Percentiles rank a stretch among this genome's conserved stretches.
phyloP scores from a whole-genome alignment of 176 grass and related monocot genomes.

The Cocos nucifera region DNA sequence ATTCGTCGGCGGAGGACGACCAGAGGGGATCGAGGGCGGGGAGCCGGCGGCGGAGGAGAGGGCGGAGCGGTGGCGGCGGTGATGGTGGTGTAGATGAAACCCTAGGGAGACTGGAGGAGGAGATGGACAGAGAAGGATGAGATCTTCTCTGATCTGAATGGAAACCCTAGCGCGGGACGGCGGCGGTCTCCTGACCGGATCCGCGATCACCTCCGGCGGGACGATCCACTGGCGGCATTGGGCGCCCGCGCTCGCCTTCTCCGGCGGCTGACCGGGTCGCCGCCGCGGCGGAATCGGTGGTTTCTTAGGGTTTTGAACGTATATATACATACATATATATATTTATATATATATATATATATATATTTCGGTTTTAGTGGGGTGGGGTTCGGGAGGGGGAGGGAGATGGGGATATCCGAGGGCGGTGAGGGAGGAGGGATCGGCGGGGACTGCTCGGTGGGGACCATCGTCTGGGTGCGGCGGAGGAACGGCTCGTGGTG shows the following conservation, averaged over 20 bases:
- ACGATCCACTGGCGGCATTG: background rate
- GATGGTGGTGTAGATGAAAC: background rate
- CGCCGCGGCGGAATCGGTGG: background rate
- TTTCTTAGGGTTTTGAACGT: too few species aligned
- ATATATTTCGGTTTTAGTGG: too few species aligned
- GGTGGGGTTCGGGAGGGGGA: slow-evolving; percentile 15
- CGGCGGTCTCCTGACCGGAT: background rate
- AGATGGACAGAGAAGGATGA: background rate
- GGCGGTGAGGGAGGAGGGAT: slow-evolving; percentile 41
- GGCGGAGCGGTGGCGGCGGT: slow-evolving; percentile 13
- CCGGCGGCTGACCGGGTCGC: background rate
- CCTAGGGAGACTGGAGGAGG: background rate
- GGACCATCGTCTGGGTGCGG: slow-evolving; percentile 97
- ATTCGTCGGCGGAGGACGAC: background rate
- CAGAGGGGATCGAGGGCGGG: background rate
- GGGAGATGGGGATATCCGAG: slow-evolving; percentile 40
- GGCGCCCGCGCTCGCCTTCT: background rate
- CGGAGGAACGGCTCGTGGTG: slow-evolving; percentile 97
- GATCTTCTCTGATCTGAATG: slow-evolving; percentile 2
- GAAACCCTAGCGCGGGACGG: background rate
- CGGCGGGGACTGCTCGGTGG: slow-evolving; percentile 59
- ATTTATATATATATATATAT: too few species aligned
- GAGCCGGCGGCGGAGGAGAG: background rate
- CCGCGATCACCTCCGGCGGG: background rate
- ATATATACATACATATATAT: too few species aligned